These are phyloP conservation scores for Kwoniella shandongensis DNA, from an alignment of 768 basidiomycete genomes.

Conservation along the genomic window DNA sequence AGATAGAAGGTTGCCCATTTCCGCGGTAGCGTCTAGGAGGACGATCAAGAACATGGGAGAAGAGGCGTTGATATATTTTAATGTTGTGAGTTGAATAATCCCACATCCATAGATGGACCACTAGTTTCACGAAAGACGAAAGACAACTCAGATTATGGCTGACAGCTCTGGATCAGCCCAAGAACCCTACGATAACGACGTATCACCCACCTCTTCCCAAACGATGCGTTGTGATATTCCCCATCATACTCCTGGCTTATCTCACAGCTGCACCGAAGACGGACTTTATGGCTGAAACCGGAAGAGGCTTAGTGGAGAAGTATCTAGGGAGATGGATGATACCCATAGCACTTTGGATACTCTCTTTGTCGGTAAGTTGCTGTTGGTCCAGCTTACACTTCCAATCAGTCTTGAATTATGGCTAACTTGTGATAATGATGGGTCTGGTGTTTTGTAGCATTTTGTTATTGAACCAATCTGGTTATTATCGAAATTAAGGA, in stretches of 20 bases:
- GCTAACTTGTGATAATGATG: too few relatives aligned
- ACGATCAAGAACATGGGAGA: constrained; percentile 15
- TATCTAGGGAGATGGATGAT: constrained; percentile 16
- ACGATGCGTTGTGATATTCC: constrained; percentile 1
- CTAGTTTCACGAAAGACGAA: background rate
- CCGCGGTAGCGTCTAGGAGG: constrained; percentile 5
- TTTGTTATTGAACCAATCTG: constrained; percentile 13
- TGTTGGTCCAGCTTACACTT: background rate
- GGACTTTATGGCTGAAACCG: constrained; percentile 1
- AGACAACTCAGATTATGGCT: background rate
- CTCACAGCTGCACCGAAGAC: constrained; percentile 4
- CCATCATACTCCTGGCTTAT: constrained; percentile 13
- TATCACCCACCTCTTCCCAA: constrained; percentile 7
- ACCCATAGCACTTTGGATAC: constrained; percentile 7
- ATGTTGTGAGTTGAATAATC: constrained; percentile 7
- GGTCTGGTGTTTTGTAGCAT: constrained; percentile 1
- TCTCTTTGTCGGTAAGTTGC: constrained; percentile 9
- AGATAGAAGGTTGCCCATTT: background rate
- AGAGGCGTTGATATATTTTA: constrained; percentile 13
- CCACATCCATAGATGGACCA: background rate
- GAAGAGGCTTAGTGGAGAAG: constrained; percentile 1
- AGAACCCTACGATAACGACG: constrained; percentile 10
- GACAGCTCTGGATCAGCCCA: background rate
- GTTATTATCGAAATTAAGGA: constrained; percentile 1
- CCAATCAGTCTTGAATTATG: too few relatives aligned